A percentile compares a stretch with the other conserved stretches of the same genome.
Evolutionary conservation across 2,329 filamentous ascomycete species (phyloP).

Genomic region (Nigrospora sphaerica): DNA sequence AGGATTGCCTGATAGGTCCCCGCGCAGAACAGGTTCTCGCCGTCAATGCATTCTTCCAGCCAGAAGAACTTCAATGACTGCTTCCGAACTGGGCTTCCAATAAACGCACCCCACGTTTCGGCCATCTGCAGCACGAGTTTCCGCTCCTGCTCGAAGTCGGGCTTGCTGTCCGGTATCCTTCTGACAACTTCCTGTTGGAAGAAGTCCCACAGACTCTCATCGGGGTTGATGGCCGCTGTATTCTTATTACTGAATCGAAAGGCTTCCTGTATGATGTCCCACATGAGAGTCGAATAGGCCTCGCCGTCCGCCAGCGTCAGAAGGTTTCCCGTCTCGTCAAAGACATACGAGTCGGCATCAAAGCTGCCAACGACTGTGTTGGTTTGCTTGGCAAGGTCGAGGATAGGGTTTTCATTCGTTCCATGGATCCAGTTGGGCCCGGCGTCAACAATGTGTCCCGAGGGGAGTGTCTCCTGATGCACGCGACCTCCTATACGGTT

Average conservation of each 20-base stretch:
- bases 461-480: slow-evolving; percentile 40
- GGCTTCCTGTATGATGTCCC: slow-evolving; percentile 61
- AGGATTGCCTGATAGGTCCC: slow-evolving; percentile 54
- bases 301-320: slow-evolving; percentile 40
- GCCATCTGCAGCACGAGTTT: slow-evolving; percentile 43
- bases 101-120: slow-evolving; percentile 64
- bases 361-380: slow-evolving; percentile 39
- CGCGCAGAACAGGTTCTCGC: slow-evolving; percentile 55
- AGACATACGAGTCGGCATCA: slow-evolving; percentile 47
- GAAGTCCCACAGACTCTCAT: slow-evolving; percentile 46
- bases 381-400: slow-evolving; percentile 58
- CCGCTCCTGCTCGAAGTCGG: slow-evolving; percentile 31
- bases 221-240: slow-evolving; percentile 36
- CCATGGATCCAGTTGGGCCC: slow-evolving; percentile 81
- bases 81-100: slow-evolving; percentile 54
- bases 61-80: slow-evolving; percentile 74
- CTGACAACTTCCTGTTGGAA: slow-evolving; percentile 36
- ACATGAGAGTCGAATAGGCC: slow-evolving; percentile 47
- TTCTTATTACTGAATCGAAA: slow-evolving; percentile 59
- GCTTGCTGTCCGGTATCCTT: slow-evolving; percentile 37
- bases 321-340: slow-evolving; percentile 47
- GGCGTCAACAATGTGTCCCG: slow-evolving; percentile 41
- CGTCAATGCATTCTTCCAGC: slow-evolving; percentile 72
- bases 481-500: slow-evolving; percentile 61
- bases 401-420: slow-evolving; percentile 62